These are phyloP conservation scores for Venustampulla echinocandica DNA, from an alignment of 495 filamentous ascomycete species.

Conservation along the genomic window DNA sequence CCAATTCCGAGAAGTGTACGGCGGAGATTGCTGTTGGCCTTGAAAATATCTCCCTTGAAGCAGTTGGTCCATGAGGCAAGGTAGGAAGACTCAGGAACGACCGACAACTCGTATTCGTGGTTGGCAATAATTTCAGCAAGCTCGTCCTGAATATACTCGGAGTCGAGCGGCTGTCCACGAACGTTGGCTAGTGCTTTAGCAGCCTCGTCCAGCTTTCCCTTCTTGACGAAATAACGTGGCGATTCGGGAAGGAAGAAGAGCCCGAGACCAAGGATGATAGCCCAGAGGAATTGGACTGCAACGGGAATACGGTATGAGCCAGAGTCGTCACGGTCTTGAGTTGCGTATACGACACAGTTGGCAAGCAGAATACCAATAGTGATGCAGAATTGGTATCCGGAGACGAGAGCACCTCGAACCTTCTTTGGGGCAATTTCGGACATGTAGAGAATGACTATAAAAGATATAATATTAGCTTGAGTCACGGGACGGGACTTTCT, in stretches of 20 bases:
- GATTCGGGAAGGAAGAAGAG: constrained; percentile 75
- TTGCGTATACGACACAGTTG: constrained; percentile 61
- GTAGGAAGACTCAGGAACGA: constrained; percentile 51
- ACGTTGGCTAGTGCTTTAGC: constrained; percentile 54
- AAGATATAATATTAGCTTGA: not conserved
- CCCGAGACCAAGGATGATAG: constrained; percentile 53
- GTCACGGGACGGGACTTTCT: not conserved
- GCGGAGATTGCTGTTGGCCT: constrained; percentile 47
- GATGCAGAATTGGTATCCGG: constrained; percentile 64
- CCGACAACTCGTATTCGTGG: constrained; percentile 51
- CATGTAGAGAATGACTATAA: constrained; percentile 47
- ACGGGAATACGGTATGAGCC: constrained; percentile 68
- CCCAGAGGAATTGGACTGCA: constrained; percentile 57
- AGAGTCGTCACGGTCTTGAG: constrained; percentile 47
- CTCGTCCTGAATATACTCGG: constrained; percentile 56
- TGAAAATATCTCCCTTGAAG: constrained; percentile 40
- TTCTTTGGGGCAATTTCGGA: constrained; percentile 54
- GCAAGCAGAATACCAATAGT: constrained; percentile 67
- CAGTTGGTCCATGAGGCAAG: constrained; percentile 58
- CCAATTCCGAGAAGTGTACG: constrained; percentile 48
- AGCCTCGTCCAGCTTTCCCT: constrained; percentile 55
- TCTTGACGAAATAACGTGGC: constrained; percentile 72
- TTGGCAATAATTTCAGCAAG: constrained; percentile 68
- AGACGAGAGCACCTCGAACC: constrained; percentile 59
- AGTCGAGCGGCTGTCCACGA: constrained; percentile 54